Base-by-base conservation (phyloP, 225 moss, liverwort and hornwort genomes). In the Bryum argenteum region DNA sequence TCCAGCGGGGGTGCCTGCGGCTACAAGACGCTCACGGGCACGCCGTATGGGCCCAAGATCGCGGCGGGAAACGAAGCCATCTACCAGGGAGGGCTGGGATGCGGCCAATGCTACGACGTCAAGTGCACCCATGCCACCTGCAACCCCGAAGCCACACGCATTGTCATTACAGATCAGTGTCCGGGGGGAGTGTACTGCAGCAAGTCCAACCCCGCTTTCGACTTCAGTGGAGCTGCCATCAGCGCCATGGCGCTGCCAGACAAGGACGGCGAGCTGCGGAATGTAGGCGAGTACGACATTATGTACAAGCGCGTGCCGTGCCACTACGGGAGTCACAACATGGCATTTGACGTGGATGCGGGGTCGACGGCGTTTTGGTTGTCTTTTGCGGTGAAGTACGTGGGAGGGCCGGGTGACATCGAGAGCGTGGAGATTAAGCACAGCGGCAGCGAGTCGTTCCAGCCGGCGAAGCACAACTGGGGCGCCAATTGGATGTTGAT, bases 1-100 rank as follows among this genome's bases (percentile, higher is more conserved):
- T 84, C 77, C 22, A 74, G 80, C 14, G 80, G 80, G 47, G 80
- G 84, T 53, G 80, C 77, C 10, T 74, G 77, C 67, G 79, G 77
- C 8, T 79, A 82, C 71, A 33, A 9, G 1, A 6, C 41, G 71
- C 77, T 79, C 33, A 21, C 21, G 3, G 74, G 79, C 5, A 71
- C 74, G n/a, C 77, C 71, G 0, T 82, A 71, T 10, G 71, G 67
- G 5, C 4, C 47, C 48, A 67, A 22, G 59, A 71, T 85, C 21
- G 85, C 74, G 8, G 79, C 74, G 1, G 82, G 74, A 10, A 77
- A 67, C 59, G 67, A 59, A 0, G 28, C 73, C 21, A 79, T 85
- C 65, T 79, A 50, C 22, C 77, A 82, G 19, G 60, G 63, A 4
- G 79, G 77, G 13, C 17, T 17, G 17, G 79, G 76, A 0, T 79